Base-by-base conservation (phyloP, 768 basidiomycete genomes). In the Suillus bovinus region DNA sequence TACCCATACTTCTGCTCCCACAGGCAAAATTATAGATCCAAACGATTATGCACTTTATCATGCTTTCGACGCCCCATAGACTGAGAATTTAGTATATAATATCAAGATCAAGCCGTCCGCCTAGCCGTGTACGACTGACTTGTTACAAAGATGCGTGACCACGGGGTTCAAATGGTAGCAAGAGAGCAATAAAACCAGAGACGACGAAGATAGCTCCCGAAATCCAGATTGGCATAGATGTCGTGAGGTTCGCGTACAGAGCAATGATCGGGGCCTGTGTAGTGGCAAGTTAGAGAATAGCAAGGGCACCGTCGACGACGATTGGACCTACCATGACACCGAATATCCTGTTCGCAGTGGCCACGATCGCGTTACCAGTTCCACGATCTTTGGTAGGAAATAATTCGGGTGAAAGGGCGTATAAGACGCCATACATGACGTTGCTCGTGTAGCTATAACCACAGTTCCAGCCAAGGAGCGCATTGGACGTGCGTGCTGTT, bases 11-110 rank as follows among this genome's bases (percentile, higher is more conserved):
- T 4, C 42, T 42, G 17, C 84, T 98, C 50, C 88, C 91, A 38
- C 87, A 92, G 64, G 96, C 93, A n/a, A 81, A 42, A 96, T n/a
- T n/a, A n/a, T n/a, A 95, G 72, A 82, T 98, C 14, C 94, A 95
- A 0, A 89, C 91, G 0, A 81, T 80, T 53, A 93, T 91, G 76
- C 94, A 98, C 72, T 94, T 96, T 74, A 89, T 97, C 63, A 83
- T 79, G 64, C 80, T 81, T 13, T 71, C 78, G 10, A 79, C 89
- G 0, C 86, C 87, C 39, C 39, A 17, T 20, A 41, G 17, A 5
- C 95, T 41, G 85, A 93, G 17, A 88, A 81, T 63, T 71, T 90
- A 47, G 67, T 91, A n/a, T n/a, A n/a, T n/a, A n/a, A n/a, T 52
- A 31, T 11, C 10, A 29, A 50, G 49, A 24, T 14, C 16, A 17